Evolutionary conservation across 148 eudicot species (phyloP).

Genomic region (Bassia scoparia): DNA sequence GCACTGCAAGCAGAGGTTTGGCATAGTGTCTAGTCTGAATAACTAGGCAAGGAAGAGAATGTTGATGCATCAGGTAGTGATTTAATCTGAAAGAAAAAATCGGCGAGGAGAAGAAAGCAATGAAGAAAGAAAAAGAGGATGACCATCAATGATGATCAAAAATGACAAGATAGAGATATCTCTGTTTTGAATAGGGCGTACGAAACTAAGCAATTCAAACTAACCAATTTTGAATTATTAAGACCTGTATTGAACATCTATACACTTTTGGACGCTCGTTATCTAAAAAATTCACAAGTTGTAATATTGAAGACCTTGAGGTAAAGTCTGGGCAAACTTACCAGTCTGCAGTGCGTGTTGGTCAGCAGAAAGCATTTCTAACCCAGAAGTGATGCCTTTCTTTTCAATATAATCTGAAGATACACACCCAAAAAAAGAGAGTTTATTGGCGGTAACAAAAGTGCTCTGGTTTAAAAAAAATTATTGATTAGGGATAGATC

Average conservation of each 20-base stretch:
- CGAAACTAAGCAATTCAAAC: not conserved
- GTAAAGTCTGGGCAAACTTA: constrained; percentile 24
- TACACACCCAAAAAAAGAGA: not conserved
- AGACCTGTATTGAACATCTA: not conserved
- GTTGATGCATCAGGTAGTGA: too few species aligned
- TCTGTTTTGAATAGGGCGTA: not conserved
- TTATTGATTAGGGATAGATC: not conserved
- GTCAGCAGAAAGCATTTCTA: constrained; percentile 79
- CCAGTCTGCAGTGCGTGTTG: constrained; percentile 98
- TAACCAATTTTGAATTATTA: not conserved
- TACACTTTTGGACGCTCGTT: not conserved
- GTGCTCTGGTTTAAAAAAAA: not conserved
- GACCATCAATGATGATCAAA: not conserved
- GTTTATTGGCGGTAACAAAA: constrained; percentile 5
- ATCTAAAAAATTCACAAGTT: not conserved
- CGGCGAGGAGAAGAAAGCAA: not conserved
- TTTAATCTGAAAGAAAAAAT: too few species aligned
- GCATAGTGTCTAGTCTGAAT: too few species aligned
- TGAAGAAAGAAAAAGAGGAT: not conserved
- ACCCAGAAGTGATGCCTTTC: constrained; percentile 76
- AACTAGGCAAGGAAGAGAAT: too few species aligned
- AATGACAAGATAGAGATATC: not conserved
- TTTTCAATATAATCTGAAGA: constrained; percentile 84
- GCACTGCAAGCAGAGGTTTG: too few species aligned
- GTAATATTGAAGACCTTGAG: not conserved